Conservation (phyloP, 2,329 filamentous ascomycete genomes). For the Atkinsonella texensis region DNA sequence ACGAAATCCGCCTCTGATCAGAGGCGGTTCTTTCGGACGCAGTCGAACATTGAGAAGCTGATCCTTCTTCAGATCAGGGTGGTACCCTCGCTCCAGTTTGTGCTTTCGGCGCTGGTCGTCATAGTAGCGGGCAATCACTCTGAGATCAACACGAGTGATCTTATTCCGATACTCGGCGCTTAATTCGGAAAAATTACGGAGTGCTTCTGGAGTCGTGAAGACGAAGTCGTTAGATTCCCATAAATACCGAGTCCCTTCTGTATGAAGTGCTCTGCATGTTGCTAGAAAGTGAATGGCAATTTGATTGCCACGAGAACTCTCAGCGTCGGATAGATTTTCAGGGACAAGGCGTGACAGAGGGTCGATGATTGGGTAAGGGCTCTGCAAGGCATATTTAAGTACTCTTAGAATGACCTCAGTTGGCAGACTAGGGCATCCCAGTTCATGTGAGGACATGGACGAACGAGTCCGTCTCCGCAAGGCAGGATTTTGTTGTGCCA, state of each 20-base stretch:
- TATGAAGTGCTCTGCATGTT: slow-evolving; percentile 36
- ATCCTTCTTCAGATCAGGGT: slow-evolving; percentile 29
- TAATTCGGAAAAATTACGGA: slow-evolving; percentile 37
- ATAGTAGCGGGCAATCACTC: slow-evolving; percentile 43
- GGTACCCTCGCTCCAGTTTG: slow-evolving; percentile 29
- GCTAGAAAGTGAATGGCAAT: slow-evolving; percentile 41
- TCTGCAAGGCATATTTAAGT: slow-evolving; percentile 38
- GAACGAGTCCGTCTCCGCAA: slow-evolving; percentile 21
- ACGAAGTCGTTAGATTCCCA: slow-evolving; percentile 41
- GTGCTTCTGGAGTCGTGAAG: slow-evolving; percentile 39
- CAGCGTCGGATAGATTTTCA: slow-evolving; percentile 31
- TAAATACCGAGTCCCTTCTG: slow-evolving; percentile 36
- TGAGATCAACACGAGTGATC: slow-evolving; percentile 35
- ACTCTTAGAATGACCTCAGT: slow-evolving; percentile 41
- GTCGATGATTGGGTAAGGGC: slow-evolving; percentile 38
- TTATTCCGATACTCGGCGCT: slow-evolving; percentile 27
- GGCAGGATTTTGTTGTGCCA: slow-evolving; percentile 19
- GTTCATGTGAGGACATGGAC: slow-evolving; percentile 17
- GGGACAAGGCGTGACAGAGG: slow-evolving; percentile 33
- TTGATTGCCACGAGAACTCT: slow-evolving; percentile 32
- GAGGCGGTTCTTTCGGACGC: slow-evolving; percentile 31
- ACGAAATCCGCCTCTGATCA: slow-evolving; percentile 39
- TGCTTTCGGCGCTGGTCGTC: slow-evolving; percentile 36
- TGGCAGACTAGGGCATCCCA: slow-evolving; percentile 32
- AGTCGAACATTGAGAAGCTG: slow-evolving; percentile 29